These are phyloP conservation scores for Moesziomyces globuligerus DNA, from an alignment of 1,284 basidiomycete genomes.

Conservation along the genomic window DNA sequence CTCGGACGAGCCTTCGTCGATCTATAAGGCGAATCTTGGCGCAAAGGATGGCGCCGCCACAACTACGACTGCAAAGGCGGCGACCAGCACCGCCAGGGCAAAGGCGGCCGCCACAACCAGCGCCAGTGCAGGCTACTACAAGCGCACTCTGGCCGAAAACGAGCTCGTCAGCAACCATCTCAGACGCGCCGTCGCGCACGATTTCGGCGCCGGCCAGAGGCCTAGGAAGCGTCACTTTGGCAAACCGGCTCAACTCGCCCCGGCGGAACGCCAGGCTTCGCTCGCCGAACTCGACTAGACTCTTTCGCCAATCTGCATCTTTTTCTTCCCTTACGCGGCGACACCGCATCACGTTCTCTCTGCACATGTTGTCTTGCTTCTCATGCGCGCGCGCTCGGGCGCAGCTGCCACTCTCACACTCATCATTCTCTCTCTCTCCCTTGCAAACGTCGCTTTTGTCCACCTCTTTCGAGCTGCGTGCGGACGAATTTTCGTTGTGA, in stretches of 20 bases:
- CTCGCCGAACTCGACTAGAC: slow-evolving; percentile 10
- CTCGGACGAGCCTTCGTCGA: slow-evolving; percentile 22
- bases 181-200: slow-evolving; percentile 10
- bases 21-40: slow-evolving; percentile 48
- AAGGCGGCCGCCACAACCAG: slow-evolving; percentile 17
- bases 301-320: not conserved
- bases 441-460: too few species aligned
- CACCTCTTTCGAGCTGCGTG: too few species aligned
- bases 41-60: slow-evolving; percentile 1
- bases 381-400: too few species aligned
- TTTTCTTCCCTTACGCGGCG: not conserved
- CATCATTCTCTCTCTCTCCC: too few species aligned
- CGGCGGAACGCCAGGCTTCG: slow-evolving; percentile 1
- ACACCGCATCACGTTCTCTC: not conserved
- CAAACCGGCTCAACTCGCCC: slow-evolving; percentile 4
- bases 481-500: too few species aligned
- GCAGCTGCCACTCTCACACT: too few species aligned
- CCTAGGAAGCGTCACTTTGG: slow-evolving; percentile 31
- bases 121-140: slow-evolving; percentile 9
- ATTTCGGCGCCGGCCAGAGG: slow-evolving; percentile 7
- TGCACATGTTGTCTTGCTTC: too few species aligned
- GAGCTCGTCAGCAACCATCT: slow-evolving; percentile 15
- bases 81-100: slow-evolving; percentile 10
- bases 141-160: slow-evolving; percentile 14
- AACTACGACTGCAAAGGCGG: slow-evolving; percentile 2